phyloP scores from a whole-genome alignment of 1,139 yeast genomes.

The Zygosaccharomyces pseudobailii region DNA sequence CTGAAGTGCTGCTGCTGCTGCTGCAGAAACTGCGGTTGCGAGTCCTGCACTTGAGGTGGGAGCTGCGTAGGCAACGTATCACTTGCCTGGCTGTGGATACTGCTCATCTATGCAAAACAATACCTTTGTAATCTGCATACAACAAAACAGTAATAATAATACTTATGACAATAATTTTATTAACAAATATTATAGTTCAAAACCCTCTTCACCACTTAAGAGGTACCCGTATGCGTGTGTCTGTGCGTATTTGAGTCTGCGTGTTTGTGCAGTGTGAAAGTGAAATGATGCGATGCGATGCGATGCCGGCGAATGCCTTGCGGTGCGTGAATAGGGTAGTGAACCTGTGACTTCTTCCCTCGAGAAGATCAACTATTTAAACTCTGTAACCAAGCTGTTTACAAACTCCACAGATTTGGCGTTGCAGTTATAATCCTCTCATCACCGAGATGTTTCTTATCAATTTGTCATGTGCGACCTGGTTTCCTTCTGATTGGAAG shows the following conservation, averaged over 20 bases:
- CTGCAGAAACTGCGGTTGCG: conserved; percentile 3
- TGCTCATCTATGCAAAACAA: conserved; percentile 17
- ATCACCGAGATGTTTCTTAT: neutral
- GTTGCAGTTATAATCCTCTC: neutral
- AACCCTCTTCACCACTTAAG: too few relatives aligned
- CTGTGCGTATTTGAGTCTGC: too few relatives aligned
- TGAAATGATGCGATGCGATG: neutral
- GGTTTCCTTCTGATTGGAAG: neutral
- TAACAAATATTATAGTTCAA: too few relatives aligned
- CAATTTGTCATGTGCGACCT: neutral
- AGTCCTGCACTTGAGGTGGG: conserved; percentile 2
- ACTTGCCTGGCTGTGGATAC: conserved; percentile 25
- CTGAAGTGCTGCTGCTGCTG: conserved; percentile 4
- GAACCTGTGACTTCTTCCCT: neutral
- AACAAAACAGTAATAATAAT: neutral
- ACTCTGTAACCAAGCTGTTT: neutral
- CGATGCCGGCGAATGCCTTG: neutral
- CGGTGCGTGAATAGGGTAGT: neutral
- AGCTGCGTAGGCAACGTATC: conserved; percentile 10
- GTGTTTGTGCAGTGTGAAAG: too few relatives aligned
- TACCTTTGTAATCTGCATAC: neutral
- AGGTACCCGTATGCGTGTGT: neutral
- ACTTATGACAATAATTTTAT: too few relatives aligned
- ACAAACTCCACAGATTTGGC: neutral
- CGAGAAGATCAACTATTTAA: neutral